Percentiles rank a stretch among this genome's conserved stretches.
Conservation (phyloP, 768 basidiomycete species). For the Hemileccinum rubropunctum region DNA sequence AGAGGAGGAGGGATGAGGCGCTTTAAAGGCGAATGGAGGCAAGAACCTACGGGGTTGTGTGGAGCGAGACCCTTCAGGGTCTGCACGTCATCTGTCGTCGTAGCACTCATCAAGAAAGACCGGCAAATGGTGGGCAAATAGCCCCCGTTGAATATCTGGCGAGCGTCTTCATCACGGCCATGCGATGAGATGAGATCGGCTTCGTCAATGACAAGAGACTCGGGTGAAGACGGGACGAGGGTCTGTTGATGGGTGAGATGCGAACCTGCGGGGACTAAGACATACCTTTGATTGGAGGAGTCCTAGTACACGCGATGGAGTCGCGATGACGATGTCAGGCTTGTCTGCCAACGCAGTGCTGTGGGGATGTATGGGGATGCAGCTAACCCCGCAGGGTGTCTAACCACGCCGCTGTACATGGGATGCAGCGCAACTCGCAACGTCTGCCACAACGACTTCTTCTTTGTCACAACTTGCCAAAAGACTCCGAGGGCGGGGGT, state of each 20-base stretch:
- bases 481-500: constrained; percentile 60
- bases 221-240: constrained; percentile 62
- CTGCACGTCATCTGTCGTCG: constrained; percentile 95
- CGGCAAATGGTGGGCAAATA: constrained; percentile 82
- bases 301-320: constrained; percentile 67
- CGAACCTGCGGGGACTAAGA: background rate
- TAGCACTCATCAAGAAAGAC: constrained; percentile 96
- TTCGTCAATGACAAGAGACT: constrained; percentile 94
- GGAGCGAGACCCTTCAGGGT: constrained; percentile 84
- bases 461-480: constrained; percentile 77
- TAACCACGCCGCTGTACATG: constrained; percentile 66
- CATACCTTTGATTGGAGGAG: constrained; percentile 69
- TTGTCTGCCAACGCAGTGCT: constrained; percentile 61
- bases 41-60: constrained; percentile 72
- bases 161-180: constrained; percentile 89
- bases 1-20: background rate
- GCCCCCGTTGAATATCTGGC: constrained; percentile 63
- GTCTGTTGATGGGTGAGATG: constrained; percentile 40
- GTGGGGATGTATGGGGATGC: background rate
- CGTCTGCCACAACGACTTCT: constrained; percentile 68
- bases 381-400: background rate
- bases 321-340: constrained; percentile 79
- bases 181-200: constrained; percentile 97
- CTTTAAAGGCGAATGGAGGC: background rate
- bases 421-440: constrained; percentile 66